phyloP scores from a whole-genome alignment of 345 rosid genomes.

The Brassica carinata region DNA sequence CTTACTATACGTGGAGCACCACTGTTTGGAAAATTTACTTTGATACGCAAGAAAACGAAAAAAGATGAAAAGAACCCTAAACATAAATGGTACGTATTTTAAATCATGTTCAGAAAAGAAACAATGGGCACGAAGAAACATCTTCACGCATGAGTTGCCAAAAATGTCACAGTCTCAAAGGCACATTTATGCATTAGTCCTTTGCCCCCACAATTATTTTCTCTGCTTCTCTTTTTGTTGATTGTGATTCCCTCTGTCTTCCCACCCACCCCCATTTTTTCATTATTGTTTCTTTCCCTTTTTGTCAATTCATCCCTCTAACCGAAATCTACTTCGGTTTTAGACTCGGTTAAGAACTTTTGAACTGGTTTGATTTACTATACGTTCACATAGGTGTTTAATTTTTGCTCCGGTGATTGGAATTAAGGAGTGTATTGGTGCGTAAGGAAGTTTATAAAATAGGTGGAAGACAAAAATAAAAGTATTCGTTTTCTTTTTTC shows the following conservation, averaged over 20 bases:
- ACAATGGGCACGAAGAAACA: slow-evolving; percentile 37
- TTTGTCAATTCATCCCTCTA: slow-evolving; percentile 20
- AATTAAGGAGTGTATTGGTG: background rate
- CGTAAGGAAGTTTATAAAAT: background rate
- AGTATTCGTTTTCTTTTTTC: background rate
- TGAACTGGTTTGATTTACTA: slow-evolving; percentile 15
- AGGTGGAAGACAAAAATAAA: slow-evolving; percentile 20
- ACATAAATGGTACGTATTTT: slow-evolving; percentile 5
- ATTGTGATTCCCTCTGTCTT: slow-evolving; percentile 34
- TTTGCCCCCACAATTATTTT: slow-evolving; percentile 42
- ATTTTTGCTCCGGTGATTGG: background rate
- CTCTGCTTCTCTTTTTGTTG: slow-evolving; percentile 41
- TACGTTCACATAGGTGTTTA: slow-evolving; percentile 17
- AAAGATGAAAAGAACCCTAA: slow-evolving; percentile 14
- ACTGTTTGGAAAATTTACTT: slow-evolving; percentile 5
- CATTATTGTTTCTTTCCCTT: slow-evolving; percentile 19
- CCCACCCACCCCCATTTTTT: slow-evolving; percentile 27
- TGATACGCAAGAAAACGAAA: background rate
- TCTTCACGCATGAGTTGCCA: slow-evolving; percentile 48
- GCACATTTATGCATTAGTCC: slow-evolving; percentile 26
- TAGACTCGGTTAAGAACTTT: background rate
- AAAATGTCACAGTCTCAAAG: slow-evolving; percentile 38
- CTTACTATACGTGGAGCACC: slow-evolving; percentile 39
- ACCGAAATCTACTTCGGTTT: slow-evolving; percentile 14
- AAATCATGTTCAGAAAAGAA: slow-evolving; percentile 34